phyloP scores from a whole-genome alignment of 306 rosid genomes.

The Quercus dentata region DNA sequence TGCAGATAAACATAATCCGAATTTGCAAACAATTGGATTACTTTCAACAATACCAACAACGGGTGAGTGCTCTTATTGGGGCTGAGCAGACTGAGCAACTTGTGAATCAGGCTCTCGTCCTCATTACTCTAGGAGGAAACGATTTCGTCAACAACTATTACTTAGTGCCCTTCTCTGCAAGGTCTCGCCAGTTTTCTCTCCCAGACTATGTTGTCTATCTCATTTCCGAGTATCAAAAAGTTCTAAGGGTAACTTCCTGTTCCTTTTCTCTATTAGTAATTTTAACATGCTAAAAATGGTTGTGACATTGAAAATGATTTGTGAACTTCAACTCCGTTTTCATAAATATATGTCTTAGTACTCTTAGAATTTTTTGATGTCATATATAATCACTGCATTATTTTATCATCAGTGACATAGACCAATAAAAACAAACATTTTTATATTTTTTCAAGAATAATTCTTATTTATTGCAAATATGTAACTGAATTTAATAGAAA shows the following conservation, averaged over 20 bases:
- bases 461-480: too few relatives aligned
- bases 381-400: too few relatives aligned
- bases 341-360: too few relatives aligned
- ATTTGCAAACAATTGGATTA: conserved; percentile 54
- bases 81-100: conserved; percentile 26
- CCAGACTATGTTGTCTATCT: conserved; percentile 67
- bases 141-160: conserved; percentile 91
- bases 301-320: too few relatives aligned
- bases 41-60: conserved; percentile 54
- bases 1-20: conserved; percentile 67
- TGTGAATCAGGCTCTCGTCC: conserved; percentile 55
- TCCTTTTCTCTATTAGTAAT: neutral
- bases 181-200: conserved; percentile 83
- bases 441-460: too few relatives aligned
- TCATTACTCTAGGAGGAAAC: conserved; percentile 83
- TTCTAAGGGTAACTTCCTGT: conserved; percentile 36
- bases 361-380: too few relatives aligned
- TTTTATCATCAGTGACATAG: too few relatives aligned
- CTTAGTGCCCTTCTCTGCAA: conserved; percentile 69
- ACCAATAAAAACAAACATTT: too few relatives aligned
- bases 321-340: too few relatives aligned
- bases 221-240: conserved; percentile 71
- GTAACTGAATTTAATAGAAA: too few relatives aligned
- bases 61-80: conserved; percentile 61
- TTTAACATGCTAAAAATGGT: too few relatives aligned